A percentile compares a stretch with the other conserved stretches of the same genome.
Conservation (phyloP, 202 grass and related monocot genomes). For the Saccharum hybrid region DNA sequence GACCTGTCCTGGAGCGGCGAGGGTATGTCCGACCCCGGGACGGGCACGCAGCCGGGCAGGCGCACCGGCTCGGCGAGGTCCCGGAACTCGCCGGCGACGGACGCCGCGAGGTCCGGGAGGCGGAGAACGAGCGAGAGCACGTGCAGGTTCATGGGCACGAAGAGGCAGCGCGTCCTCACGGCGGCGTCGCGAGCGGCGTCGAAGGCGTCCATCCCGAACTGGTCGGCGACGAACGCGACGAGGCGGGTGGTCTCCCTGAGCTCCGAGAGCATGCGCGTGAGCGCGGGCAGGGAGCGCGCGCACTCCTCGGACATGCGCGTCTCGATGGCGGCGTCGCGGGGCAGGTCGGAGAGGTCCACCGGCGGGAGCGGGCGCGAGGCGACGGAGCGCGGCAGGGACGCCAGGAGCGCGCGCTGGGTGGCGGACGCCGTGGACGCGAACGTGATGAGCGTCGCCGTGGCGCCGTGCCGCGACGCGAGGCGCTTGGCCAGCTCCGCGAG, state of each 20-base stretch:
- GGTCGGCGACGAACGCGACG: slow-evolving; percentile 50
- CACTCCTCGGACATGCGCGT: background rate
- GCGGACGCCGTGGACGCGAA: slow-evolving; percentile 37
- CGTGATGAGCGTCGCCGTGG: slow-evolving; percentile 49
- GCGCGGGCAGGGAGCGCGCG: slow-evolving; percentile 9
- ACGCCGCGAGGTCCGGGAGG: slow-evolving; percentile 44
- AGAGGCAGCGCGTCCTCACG: slow-evolving; percentile 41
- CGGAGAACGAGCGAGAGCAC: slow-evolving; percentile 35
- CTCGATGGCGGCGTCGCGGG: background rate
- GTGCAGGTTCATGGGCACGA: slow-evolving; percentile 36
- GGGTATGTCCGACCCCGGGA: slow-evolving; percentile 40
- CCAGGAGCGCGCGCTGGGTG: slow-evolving; percentile 38
- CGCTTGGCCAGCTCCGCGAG: slow-evolving; percentile 48
- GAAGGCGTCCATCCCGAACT: slow-evolving; percentile 44
- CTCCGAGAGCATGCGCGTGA: background rate
- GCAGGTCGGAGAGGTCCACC: background rate
- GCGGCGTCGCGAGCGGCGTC: slow-evolving; percentile 27
- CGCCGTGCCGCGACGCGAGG: slow-evolving; percentile 30
- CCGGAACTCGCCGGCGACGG: slow-evolving; percentile 45
- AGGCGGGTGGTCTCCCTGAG: background rate
- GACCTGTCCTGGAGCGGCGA: slow-evolving; percentile 50
- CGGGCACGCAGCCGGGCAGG: slow-evolving; percentile 48
- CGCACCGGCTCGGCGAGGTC: slow-evolving; percentile 46
- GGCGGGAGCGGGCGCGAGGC: background rate
- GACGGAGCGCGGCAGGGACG: slow-evolving; percentile 22